These are phyloP conservation scores for Chrysopogon serrulatus DNA, from an alignment of 176 grass and related monocot genomes.

Conservation along the genomic window DNA sequence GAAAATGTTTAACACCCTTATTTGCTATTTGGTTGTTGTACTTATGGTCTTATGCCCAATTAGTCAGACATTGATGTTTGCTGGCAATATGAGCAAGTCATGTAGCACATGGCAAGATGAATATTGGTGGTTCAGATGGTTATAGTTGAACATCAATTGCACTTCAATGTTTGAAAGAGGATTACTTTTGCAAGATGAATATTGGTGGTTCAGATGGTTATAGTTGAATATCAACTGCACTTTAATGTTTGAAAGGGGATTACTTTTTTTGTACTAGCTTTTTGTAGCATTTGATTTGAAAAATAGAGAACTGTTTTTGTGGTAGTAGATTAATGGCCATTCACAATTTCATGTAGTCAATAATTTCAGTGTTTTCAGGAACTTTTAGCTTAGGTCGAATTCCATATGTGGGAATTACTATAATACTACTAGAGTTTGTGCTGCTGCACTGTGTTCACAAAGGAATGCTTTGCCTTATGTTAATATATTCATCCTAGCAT, in stretches of 20 bases:
- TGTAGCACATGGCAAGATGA: background rate
- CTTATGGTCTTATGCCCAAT: background rate
- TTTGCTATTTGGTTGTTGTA: background rate
- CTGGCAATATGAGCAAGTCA: background rate
- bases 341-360: background rate
- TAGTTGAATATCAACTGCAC: background rate
- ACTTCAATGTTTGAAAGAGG: too few species aligned
- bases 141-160: conserved; percentile 3
- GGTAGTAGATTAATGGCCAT: background rate
- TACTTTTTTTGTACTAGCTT: too few species aligned
- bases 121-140: background rate
- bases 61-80: background rate
- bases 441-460: background rate
- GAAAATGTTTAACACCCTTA: too few species aligned
- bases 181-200: background rate
- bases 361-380: background rate
- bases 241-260: too few species aligned
- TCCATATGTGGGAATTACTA: background rate
- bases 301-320: background rate
- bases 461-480: background rate
- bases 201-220: background rate
- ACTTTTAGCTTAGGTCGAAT: background rate
- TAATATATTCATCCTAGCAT: background rate
- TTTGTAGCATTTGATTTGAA: too few species aligned
- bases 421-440: background rate